These are phyloP conservation scores for Leccinum uliginosum DNA, from an alignment of 768 basidiomycete species.

Conservation along the genomic window DNA sequence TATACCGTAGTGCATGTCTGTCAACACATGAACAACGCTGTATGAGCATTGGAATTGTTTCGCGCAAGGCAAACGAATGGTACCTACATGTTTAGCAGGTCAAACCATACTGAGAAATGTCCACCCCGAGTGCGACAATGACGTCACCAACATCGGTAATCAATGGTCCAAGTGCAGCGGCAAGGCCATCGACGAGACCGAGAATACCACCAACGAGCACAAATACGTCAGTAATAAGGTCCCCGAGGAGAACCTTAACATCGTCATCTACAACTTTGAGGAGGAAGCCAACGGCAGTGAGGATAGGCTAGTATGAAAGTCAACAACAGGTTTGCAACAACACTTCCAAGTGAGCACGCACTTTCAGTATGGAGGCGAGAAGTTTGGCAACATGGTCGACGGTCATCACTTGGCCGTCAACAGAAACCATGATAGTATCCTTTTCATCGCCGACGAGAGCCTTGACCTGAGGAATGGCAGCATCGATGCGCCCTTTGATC, in stretches of 20 bases:
- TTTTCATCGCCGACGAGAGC: slow-evolving; percentile 22
- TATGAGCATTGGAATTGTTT: background rate
- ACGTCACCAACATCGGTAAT: slow-evolving; percentile 16
- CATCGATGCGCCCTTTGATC: slow-evolving; percentile 22
- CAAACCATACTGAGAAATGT: slow-evolving; percentile 15
- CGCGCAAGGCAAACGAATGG: background rate
- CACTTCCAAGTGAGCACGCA: slow-evolving; percentile 6
- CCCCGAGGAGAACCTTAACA: background rate
- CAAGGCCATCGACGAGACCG: slow-evolving; percentile 22
- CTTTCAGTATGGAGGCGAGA: slow-evolving; percentile 21
- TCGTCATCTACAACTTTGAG: slow-evolving; percentile 3
- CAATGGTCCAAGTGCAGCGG: slow-evolving; percentile 18
- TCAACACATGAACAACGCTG: background rate
- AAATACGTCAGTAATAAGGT: slow-evolving; percentile 8
- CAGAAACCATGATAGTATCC: slow-evolving; percentile 24
- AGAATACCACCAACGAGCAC: slow-evolving; percentile 14
- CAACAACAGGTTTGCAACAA: background rate
- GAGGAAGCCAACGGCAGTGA: slow-evolving; percentile 24
- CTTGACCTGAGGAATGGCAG: slow-evolving; percentile 22
- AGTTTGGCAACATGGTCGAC: slow-evolving; percentile 23
- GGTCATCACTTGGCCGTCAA: slow-evolving; percentile 22
- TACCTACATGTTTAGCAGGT: slow-evolving; percentile 14
- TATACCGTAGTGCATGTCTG: background rate
- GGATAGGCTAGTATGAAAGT: slow-evolving; percentile 18
- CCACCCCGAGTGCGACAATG: slow-evolving; percentile 21